Evolutionary conservation across 2,329 filamentous ascomycete genomes (phyloP), one percentile per base, ranked within the genome.

Genomic region (Proliferodiscus dingleyae): DNA sequence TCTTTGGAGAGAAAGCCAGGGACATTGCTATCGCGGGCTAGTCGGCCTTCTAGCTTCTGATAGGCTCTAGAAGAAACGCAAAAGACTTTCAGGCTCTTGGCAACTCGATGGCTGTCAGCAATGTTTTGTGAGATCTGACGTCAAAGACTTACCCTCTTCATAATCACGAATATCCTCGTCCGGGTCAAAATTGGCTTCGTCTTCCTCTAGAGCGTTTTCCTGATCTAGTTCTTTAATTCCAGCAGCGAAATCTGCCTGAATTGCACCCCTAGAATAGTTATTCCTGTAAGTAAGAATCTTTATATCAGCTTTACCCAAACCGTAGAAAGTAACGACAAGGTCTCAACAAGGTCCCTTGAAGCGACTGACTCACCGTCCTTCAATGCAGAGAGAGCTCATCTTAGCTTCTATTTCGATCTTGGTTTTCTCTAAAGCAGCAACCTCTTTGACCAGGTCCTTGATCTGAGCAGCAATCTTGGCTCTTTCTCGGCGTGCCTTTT

Each of bases 21-120:
- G 2, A 78, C 68, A 9, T 64, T 54, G 2, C 67, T 63, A 43
- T 85, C 80, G 34, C 75, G 73, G 42, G 66, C 59, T 7, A 83
- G 57, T 3, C 75, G 69, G 1, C 75, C 77, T 30, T 68, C 66
- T n/a, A 85, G 62, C 54, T 80, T 78, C 53, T 85, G 80, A 43
- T 82, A 85, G 0, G 74, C 80, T 36, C 75, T 67, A 37, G 75
- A 77, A 46, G 77, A 81, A 13, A 85, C 76, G 50, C 80, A 85
- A 56, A 83, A 86, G 2, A 85, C 80, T 0, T 79, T 74, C 0
- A 86, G 66, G 0, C 66, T 68, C 7, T 61, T 61, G 0, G 76
- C 78, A 6, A 83, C 70, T 34, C 18, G 10, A 34, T 2, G 5
- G 4, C 9, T 15, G 16, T 34, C 9, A 34, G 32, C 10, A 8